phyloP scores from a whole-genome alignment of 345 rosid species.

The Salix caprea region DNA sequence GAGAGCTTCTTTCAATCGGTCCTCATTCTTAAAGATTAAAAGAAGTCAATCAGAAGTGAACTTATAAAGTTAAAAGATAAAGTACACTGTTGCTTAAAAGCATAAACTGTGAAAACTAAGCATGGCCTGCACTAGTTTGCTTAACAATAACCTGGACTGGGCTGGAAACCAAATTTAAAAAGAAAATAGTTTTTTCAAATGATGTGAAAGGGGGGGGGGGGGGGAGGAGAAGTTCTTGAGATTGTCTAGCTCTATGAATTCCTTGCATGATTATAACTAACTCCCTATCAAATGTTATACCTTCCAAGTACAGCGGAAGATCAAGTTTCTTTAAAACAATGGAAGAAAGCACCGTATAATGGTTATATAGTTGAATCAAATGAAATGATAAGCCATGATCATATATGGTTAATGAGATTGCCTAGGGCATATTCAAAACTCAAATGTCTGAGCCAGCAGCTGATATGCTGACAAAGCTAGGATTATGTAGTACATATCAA shows the following conservation, averaged over 20 bases:
- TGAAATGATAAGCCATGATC: neutral
- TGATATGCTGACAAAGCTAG: neutral
- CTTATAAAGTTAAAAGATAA: neutral
- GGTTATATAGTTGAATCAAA: neutral
- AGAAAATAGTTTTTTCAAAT: neutral
- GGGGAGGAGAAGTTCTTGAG: neutral
- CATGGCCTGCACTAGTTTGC: neutral
- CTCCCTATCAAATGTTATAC: neutral
- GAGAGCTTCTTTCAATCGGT: slow-evolving; percentile 61
- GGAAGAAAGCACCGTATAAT: neutral
- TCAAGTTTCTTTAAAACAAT: neutral
- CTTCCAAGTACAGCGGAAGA: neutral
- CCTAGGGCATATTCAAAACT: neutral
- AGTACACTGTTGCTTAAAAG: too few species aligned
- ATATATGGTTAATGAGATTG: neutral
- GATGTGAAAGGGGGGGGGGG: neutral
- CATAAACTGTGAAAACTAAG: neutral
- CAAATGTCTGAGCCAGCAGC: neutral
- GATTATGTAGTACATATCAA: neutral
- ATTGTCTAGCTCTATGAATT: neutral
- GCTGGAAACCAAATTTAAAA: neutral
- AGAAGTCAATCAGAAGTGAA: neutral
- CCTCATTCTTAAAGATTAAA: slow-evolving; percentile 53
- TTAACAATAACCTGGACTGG: neutral
- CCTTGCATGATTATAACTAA: neutral